Evolutionary conservation across 768 basidiomycete species (phyloP).

Genomic region (Lentinula lateritia): DNA sequence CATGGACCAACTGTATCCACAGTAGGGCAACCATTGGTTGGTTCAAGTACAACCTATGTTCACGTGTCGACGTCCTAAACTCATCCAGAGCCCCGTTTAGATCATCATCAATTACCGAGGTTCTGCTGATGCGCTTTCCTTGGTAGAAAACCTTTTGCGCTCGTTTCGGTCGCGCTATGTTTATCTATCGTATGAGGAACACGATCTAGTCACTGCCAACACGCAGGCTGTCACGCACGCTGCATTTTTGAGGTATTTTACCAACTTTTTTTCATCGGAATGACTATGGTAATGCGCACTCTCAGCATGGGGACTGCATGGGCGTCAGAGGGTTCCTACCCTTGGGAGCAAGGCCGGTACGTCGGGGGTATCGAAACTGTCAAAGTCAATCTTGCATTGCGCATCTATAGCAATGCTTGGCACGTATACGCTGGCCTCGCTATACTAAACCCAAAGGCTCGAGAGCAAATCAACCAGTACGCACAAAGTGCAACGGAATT

Average conservation of each 20-base stretch:
- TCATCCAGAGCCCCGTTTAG: constrained; percentile 32
- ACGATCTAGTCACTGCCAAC: constrained; percentile 94
- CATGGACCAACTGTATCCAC: constrained; percentile 91
- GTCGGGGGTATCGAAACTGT: constrained; percentile 97
- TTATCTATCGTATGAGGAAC: constrained; percentile 92
- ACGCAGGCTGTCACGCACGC: constrained; percentile 98
- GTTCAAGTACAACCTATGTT: constrained; percentile 12
- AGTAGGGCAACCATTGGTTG: constrained; percentile 83
- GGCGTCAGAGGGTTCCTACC: constrained; percentile 71
- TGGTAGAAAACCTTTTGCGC: constrained; percentile 80
- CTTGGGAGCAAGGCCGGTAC: constrained; percentile 94
- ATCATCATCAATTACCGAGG: constrained; percentile 87
- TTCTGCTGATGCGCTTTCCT: constrained; percentile 56
- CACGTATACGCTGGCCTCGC: constrained; percentile 99
- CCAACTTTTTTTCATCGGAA: neutral
- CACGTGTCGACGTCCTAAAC: neutral
- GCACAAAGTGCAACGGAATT: constrained; percentile 80
- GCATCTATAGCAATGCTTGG: constrained; percentile 97
- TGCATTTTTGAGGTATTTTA: constrained; percentile 80
- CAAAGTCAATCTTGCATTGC: constrained; percentile 94
- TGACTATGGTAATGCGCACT: neutral
- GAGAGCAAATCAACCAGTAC: constrained; percentile 86
- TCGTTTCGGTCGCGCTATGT: constrained; percentile 84
- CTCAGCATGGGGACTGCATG: constrained; percentile 97
- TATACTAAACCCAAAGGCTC: constrained; percentile 90